phyloP scores from a whole-genome alignment of 306 rosid species.

The Trichosanthes cucumerina region DNA sequence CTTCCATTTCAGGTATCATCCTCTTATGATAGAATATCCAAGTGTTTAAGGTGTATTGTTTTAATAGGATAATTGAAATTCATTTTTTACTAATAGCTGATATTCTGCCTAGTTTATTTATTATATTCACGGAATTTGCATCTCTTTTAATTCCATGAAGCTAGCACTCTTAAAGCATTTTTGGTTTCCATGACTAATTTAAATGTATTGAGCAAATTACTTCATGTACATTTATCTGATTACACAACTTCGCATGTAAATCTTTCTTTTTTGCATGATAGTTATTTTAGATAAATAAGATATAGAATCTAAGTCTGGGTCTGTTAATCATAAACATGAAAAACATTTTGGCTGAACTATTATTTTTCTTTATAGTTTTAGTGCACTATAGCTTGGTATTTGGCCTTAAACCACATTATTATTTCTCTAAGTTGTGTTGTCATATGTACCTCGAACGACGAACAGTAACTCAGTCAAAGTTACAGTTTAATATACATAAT shows the following conservation, averaged over 20 bases:
- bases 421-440: not conserved
- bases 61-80: not conserved
- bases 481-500: not conserved
- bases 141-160: not conserved
- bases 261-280: not conserved
- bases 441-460: not conserved
- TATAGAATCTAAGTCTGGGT: not conserved
- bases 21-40: slow-evolving; percentile 6
- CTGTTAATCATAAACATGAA: not conserved
- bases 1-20: slow-evolving; percentile 92
- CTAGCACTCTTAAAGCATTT: not conserved
- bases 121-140: not conserved
- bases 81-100: not conserved
- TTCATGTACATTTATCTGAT: not conserved
- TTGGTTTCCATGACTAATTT: not conserved
- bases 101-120: not conserved
- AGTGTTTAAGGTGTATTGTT: not conserved
- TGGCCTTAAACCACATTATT: not conserved
- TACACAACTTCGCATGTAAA: not conserved
- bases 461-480: not conserved
- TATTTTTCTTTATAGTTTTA: not conserved
- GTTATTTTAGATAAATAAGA: not conserved
- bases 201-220: not conserved
- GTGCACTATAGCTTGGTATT: not conserved
- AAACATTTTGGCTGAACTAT: not conserved